Evolutionary conservation across 495 filamentous ascomycete species (phyloP).

Genomic region (Choiromyces venosus): DNA sequence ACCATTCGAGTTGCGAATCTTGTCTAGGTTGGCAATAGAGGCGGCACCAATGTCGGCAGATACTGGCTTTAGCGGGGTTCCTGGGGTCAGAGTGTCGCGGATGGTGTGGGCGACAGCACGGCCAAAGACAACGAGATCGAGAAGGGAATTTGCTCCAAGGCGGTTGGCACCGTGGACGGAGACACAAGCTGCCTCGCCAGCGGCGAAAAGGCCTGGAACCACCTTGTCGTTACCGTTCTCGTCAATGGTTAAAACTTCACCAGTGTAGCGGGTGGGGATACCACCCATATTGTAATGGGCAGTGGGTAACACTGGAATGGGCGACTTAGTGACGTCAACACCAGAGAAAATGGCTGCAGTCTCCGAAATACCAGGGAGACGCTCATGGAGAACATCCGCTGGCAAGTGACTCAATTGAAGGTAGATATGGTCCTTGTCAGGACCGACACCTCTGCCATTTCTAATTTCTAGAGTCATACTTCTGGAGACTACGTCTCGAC

Average conservation of each 20-base stretch:
- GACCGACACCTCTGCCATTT: constrained; percentile 89
- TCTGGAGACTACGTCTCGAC: constrained; percentile 87
- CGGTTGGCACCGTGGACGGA: constrained; percentile 97
- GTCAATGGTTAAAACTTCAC: constrained; percentile 85
- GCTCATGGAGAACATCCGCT: constrained; percentile 82
- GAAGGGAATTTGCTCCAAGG: constrained; percentile 93
- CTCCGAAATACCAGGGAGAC: constrained; percentile 96
- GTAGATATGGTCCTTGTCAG: constrained; percentile 96
- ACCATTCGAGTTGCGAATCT: constrained; percentile 73
- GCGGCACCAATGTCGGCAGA: constrained; percentile 78
- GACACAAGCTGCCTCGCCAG: constrained; percentile 93
- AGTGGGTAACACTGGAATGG: constrained; percentile 92
- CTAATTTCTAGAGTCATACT: constrained; percentile 98
- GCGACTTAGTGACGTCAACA: constrained; percentile 93
- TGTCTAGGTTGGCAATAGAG: constrained; percentile 79
- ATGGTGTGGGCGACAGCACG: constrained; percentile 94
- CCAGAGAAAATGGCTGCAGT: constrained; percentile 94
- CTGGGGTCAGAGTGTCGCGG: constrained; percentile 79
- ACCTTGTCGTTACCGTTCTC: constrained; percentile 80
- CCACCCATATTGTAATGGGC: constrained; percentile 99
- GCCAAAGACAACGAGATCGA: constrained; percentile 94
- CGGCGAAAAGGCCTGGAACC: constrained; percentile 91
- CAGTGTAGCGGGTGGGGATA: constrained; percentile 94
- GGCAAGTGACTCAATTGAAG: constrained; percentile 93
- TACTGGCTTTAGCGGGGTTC: constrained; percentile 66